Evolutionary conservation across 169 alveolate genomes (phyloP), one percentile per base, ranked within the genome.

Genomic region (Plasmodium gonderi): DNA sequence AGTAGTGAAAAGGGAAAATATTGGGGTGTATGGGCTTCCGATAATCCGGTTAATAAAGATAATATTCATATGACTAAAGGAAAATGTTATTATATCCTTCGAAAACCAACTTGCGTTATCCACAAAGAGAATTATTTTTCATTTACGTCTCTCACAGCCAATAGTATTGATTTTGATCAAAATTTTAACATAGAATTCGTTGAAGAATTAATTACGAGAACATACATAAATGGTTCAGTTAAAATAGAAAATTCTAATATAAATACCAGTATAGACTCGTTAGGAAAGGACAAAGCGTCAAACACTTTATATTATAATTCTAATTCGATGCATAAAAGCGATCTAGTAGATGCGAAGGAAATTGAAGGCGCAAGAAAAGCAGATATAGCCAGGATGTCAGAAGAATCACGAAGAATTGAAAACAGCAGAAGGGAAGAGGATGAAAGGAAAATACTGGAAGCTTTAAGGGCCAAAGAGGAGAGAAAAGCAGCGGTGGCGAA

Each of bases 21-120:
- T 31, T 85, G 92, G 92, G 92, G 92, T 20, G 68, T 85, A 0
- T 85, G 92, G 92, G 78, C 47, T 74, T 31, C 87, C 40, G 47
- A 54, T 0, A 11, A 74, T 17, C 69, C 92, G 17, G 64, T 85
- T 72, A 85, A 72, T 72, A 26, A 33, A 36, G 26, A 74, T 74
- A 85, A 85, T 51, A 49, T 74, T 26, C 7, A 23, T 20, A 9
- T 1, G 4, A 60, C 77, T 33, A 85, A 3, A 20, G 92, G 92
- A 9, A 65, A 26, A 72, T 85, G 92, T 65, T 85, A 85, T 65
- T 44, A 85, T 54, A 20, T 85, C 11, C n/a, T 4, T 85, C 79
- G 8, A 74, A 85, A 54, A 54, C 92, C 92, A 74, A 51, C 83
- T 44, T 85, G 92, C 67, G 79, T 85, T 67, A 74, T 85, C n/a